Percentiles rank a stretch among this genome's conserved stretches.
Evolutionary conservation across 1,284 basidiomycete genomes (phyloP).

Genomic region (Wolfiporia cocos): DNA sequence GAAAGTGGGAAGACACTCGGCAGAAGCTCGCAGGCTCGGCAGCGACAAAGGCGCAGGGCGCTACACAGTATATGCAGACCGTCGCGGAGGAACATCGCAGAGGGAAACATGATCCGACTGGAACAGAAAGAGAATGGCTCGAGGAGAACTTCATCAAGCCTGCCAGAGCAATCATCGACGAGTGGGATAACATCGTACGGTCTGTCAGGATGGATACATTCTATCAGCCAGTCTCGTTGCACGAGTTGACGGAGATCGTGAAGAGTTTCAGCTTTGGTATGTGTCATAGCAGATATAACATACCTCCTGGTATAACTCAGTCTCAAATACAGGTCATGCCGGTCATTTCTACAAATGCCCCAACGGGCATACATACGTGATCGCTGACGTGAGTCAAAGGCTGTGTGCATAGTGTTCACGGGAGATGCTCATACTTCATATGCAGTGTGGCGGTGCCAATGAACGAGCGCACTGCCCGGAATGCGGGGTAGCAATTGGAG

Average conservation of each 20-base stretch:
- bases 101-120: constrained; percentile 10
- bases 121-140: constrained; percentile 29
- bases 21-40: constrained; percentile 14
- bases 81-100: constrained; percentile 6
- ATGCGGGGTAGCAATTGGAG: constrained; percentile 47
- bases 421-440: background rate
- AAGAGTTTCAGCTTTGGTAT: constrained; percentile 40
- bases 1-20: constrained; percentile 13
- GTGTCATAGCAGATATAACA: background rate
- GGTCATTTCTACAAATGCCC: constrained; percentile 36
- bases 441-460: constrained; percentile 51
- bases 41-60: constrained; percentile 2
- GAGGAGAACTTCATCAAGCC: constrained; percentile 25
- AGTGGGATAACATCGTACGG: constrained; percentile 28
- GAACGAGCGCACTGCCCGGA: constrained; percentile 41
- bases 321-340: constrained; percentile 28
- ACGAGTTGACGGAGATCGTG: constrained; percentile 42
- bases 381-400: constrained; percentile 19
- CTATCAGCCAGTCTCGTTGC: constrained; percentile 38
- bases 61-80: constrained; percentile 1
- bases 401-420: no score
- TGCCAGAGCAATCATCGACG: constrained; percentile 27
- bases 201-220: constrained; percentile 28
- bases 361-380: constrained; percentile 22
- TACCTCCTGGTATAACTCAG: constrained; percentile 1